Base-by-base conservation (phyloP, 177 flowering plant species). In the Vitis hybrid region DNA sequence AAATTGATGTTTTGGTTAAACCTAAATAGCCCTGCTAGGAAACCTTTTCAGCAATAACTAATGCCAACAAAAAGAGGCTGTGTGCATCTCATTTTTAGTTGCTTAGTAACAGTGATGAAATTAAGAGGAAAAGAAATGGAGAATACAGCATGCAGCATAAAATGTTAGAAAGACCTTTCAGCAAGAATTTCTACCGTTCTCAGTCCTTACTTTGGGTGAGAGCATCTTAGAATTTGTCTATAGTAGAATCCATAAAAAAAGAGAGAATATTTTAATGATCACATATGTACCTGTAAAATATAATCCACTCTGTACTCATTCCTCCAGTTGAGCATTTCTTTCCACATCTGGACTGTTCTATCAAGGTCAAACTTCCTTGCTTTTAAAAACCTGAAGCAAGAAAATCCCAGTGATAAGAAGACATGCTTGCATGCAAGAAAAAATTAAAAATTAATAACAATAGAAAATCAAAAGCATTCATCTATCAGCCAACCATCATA, bases 321-420 rank as follows among this genome's bases (percentile, higher is more conserved):
- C 83, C 98, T 87, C 98, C 98, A 93, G 65, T 85, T 84, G 68
- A 93, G 87, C 98, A 93, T 93, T 55, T 89, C 94, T 59, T 70
- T 78, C 98, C 98, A 93, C 98, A 93, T 93, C 39, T 81, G 77
- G 21, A 88, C 66, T 53, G 96, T 72, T 81, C 87, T 88, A 62
- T 88, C 94, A 64, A 85, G 76, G 73, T 93, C 94, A 85, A 90
- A 90, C 76, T 89, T 89, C 74, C 97, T 89, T 66, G 96, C 92
- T 74, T 87, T 92, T 70, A 93, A 74, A 77, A 93, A 90, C 72
- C 96, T 93, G 86, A 75, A 81, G 14, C 67, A 68, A 73, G 8
- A 69, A n/a, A 50, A 68, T 9, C 29, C 62, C 63, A 16, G 18
- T 2, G 2, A 22, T 60, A 22, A 22, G 7, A 12, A 6, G 64